Evolutionary conservation across 1,284 basidiomycete genomes (phyloP).

Genomic region (Moniliophthora roreri): DNA sequence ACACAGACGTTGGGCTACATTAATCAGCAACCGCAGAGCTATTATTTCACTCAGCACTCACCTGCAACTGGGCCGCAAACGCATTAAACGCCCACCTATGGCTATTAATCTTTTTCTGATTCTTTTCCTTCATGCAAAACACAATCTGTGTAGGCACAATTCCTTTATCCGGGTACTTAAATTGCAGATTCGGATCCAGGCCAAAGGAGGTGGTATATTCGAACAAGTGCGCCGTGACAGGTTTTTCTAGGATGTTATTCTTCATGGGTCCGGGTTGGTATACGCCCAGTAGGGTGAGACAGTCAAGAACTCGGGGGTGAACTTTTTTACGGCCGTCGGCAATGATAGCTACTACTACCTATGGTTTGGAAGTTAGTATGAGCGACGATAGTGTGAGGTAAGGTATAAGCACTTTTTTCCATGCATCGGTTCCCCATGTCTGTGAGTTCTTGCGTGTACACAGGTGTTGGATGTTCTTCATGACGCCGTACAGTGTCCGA

Average conservation of each 20-base stretch:
- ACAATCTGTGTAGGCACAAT: conserved; percentile 92
- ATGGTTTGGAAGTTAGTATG: background rate
- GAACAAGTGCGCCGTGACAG: conserved; percentile 92
- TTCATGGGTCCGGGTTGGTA: conserved; percentile 87
- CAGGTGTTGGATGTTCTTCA: conserved; percentile 88
- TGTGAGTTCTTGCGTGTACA: conserved; percentile 93
- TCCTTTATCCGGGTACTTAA: conserved; percentile 95
- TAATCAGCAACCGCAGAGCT: too few relatives aligned
- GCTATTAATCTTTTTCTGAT: conserved; percentile 95
- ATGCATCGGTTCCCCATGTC: conserved; percentile 95
- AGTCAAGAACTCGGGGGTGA: conserved; percentile 93
- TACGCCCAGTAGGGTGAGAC: conserved; percentile 78
- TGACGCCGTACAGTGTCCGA: conserved; percentile 93
- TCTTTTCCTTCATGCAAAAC: conserved; percentile 93
- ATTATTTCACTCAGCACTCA: too few relatives aligned
- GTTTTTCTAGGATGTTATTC: conserved; percentile 83
- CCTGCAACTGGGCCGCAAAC: conserved; percentile 74
- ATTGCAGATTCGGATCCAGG: conserved; percentile 86
- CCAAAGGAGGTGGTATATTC: conserved; percentile 95
- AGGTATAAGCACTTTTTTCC: conserved; percentile 79
- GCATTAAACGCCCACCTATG: conserved; percentile 97
- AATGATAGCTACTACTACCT: conserved; percentile 95
- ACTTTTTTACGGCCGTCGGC: conserved; percentile 93
- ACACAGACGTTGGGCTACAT: conserved; percentile 84
- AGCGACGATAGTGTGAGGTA: background rate